Evolutionary conservation across 164 flowering plant genomes (phyloP).

Genomic region (Amborella trichopoda): DNA sequence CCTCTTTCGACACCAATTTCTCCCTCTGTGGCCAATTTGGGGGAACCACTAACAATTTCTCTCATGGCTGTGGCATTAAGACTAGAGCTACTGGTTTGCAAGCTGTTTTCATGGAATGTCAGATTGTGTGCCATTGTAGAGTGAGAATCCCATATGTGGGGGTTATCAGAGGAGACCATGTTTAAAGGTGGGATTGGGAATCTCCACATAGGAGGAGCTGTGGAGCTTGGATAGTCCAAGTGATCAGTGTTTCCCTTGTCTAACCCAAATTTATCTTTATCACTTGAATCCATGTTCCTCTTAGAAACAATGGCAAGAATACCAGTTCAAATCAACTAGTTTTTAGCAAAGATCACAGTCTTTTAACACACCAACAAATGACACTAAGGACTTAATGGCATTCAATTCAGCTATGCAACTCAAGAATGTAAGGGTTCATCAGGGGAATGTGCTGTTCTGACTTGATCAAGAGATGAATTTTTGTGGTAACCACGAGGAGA

Average conservation of each 20-base stretch:
- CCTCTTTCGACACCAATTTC: conserved; percentile 9
- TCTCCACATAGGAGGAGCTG: conserved; percentile 46
- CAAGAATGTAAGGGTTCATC: no score
- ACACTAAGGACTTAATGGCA: no score
- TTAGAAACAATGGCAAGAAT: conserved; percentile 7
- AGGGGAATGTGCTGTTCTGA: no score
- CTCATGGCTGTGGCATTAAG: conserved; percentile 18
- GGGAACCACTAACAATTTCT: conserved; percentile 22
- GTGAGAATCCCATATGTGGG: conserved; percentile 32
- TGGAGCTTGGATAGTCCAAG: conserved; percentile 22
- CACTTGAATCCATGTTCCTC: conserved; percentile 40
- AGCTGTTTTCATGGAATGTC: conserved; percentile 29
- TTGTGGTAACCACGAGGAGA: no score
- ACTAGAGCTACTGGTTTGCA: conserved; percentile 20
- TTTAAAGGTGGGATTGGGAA: conserved; percentile 25
- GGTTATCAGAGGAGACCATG: conserved; percentile 24
- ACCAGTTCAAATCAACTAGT: no score
- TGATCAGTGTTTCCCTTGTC: conserved; percentile 32
- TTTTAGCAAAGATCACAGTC: no score
- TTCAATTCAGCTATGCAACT: no score
- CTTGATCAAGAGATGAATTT: no score
- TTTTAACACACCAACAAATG: no score
- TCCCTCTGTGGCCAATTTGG: no score
- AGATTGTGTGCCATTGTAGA: conserved; percentile 19
- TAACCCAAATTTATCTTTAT: conserved; percentile 27